Conservation (phyloP, 208 protist species). For the Endotrypanum monterogeii region DNA sequence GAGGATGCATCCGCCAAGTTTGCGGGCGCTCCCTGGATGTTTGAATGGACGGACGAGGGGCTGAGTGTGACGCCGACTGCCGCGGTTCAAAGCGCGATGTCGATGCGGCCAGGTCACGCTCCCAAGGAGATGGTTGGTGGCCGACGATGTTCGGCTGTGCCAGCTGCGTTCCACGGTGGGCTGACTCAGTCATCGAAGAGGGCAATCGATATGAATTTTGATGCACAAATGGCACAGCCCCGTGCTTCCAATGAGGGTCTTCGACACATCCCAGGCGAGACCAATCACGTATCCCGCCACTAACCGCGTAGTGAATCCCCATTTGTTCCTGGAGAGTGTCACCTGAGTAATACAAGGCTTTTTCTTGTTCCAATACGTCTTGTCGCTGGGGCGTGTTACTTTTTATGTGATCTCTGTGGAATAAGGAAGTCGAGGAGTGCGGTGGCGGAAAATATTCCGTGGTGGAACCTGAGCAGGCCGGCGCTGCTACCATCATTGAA, state of each 20-base stretch:
- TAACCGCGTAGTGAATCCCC: not conserved
- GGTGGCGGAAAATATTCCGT: not conserved
- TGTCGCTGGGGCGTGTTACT: too few species aligned
- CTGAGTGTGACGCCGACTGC: not conserved
- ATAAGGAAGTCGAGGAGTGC: not conserved
- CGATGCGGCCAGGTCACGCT: not conserved
- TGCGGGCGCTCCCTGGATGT: not conserved
- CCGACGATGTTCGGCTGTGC: not conserved
- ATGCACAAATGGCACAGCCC: not conserved
- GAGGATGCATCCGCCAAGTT: not conserved
- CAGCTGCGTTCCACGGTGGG: not conserved
- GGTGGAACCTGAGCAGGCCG: not conserved
- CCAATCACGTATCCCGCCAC: not conserved
- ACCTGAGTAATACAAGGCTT: not conserved
- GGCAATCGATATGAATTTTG: not conserved
- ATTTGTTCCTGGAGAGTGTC: not conserved
- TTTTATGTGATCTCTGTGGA: not conserved
- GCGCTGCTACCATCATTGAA: not conserved
- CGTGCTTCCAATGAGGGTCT: not conserved
- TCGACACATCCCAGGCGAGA: not conserved
- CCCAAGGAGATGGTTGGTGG: not conserved
- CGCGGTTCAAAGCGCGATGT: not conserved
- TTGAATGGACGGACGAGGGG: not conserved
- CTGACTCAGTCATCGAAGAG: not conserved
- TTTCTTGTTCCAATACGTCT: not conserved